phyloP scores from a whole-genome alignment of 2,329 filamentous ascomycete genomes.

The Chaetothyriales sp. region DNA sequence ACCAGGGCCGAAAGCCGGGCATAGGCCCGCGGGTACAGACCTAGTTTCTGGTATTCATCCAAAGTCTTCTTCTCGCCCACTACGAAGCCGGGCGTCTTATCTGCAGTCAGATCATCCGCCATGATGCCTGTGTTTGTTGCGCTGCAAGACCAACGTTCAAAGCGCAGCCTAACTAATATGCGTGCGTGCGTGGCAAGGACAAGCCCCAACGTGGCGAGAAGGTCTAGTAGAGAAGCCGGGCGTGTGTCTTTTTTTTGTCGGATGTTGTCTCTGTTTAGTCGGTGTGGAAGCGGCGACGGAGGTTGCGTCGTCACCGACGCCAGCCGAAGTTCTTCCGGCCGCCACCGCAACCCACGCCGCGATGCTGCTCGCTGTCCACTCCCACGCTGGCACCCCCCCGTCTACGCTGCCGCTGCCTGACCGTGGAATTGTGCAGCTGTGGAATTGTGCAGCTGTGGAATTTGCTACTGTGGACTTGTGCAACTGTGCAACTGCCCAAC shows the following conservation, averaged over 20 bases:
- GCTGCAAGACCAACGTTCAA: neutral
- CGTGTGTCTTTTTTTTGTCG: neutral
- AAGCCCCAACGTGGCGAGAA: neutral
- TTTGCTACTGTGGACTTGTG: neutral
- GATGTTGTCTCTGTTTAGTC: neutral
- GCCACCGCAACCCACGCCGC: neutral
- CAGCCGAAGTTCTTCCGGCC: neutral
- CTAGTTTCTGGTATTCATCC: constrained; percentile 85
- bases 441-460: neutral
- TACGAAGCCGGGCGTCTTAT: constrained; percentile 92
- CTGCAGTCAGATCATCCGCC: constrained; percentile 72
- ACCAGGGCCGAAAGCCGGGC: neutral
- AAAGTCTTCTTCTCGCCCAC: constrained; percentile 97
- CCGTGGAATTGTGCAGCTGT: neutral
- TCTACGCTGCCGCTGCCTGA: neutral
- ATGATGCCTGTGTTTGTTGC: constrained; percentile 34
- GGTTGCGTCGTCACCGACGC: neutral
- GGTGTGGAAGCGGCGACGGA: neutral
- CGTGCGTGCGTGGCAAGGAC: neutral
- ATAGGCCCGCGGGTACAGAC: constrained; percentile 39
- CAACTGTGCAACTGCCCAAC: no score
- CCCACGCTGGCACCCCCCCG: neutral
- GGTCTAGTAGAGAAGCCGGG: neutral
- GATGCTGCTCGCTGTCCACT: neutral
- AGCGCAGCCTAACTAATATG: neutral